phyloP scores from a whole-genome alignment of 2,329 filamentous ascomycete species.

The Ambrosiella xylebori region DNA sequence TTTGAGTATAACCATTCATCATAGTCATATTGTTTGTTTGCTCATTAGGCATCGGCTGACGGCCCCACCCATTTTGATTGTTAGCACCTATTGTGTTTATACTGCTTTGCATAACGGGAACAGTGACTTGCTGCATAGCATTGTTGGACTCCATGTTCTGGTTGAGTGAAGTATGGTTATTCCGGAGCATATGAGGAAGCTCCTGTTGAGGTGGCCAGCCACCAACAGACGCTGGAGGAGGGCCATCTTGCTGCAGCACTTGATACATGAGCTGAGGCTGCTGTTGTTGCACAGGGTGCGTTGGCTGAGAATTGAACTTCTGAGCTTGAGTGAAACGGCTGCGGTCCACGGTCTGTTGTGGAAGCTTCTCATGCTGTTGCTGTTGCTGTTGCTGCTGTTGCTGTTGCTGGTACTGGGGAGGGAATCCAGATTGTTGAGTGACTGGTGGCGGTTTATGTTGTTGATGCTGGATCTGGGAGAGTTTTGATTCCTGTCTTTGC shows the following conservation, averaged over 20 bases:
- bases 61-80: neutral
- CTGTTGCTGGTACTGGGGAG: neutral
- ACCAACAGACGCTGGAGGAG: neutral
- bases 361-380: neutral
- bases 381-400: neutral
- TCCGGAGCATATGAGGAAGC: constrained; percentile 6
- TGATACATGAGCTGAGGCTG: neutral
- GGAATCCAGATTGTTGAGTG: neutral
- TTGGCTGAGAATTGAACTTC: neutral
- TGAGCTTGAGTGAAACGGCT: neutral
- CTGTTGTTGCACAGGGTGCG: neutral
- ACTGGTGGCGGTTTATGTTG: neutral
- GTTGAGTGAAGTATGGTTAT: neutral
- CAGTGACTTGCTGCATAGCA: neutral
- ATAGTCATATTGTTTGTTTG: neutral
- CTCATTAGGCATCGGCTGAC: neutral
- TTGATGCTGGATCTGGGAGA: neutral
- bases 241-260: neutral
- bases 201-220: neutral
- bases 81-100: neutral
- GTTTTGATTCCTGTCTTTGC: neutral
- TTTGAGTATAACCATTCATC: neutral
- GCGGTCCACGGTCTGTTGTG: neutral
- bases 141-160: neutral
- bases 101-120: neutral